A percentile compares a stretch with the other conserved stretches of the same genome.
These are phyloP conservation scores for Xylaria multiplex DNA, from an alignment of 2,329 filamentous ascomycete species.

Conservation along the genomic window DNA sequence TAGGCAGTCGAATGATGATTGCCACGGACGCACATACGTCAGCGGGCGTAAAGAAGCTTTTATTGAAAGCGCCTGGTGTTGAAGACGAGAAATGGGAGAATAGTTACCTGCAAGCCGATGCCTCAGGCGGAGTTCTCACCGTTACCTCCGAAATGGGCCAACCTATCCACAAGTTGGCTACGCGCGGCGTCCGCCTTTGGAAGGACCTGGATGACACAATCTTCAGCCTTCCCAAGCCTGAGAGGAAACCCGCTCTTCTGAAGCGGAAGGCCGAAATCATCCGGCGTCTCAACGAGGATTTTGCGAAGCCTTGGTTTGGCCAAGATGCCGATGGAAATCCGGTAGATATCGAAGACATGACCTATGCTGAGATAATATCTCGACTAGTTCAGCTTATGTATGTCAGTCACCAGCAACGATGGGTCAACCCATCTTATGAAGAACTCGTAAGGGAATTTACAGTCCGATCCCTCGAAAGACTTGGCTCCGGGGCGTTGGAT, in stretches of 20 bases:
- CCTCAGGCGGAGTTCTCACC: constrained; percentile 92
- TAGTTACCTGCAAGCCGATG: constrained; percentile 81
- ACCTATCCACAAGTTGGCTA: constrained; percentile 98
- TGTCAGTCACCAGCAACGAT: constrained; percentile 86
- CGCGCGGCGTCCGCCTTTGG: constrained; percentile 95
- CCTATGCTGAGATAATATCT: constrained; percentile 85
- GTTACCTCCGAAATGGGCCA: constrained; percentile 99
- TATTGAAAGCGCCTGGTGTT: constrained; percentile 84
- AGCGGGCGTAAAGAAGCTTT: constrained; percentile 86
- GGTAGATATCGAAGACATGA: constrained; percentile 94
- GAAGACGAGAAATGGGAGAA: constrained; percentile 88
- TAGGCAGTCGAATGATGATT: constrained; percentile 94
- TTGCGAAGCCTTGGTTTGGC: constrained; percentile 97
- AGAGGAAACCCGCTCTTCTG: constrained; percentile 85
- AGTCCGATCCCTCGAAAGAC: constrained; percentile 93
- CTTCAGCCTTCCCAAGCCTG: constrained; percentile 94
- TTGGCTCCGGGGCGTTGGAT: constrained; percentile 80
- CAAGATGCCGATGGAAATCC: constrained; percentile 81
- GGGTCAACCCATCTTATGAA: constrained; percentile 87
- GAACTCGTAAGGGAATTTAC: constrained; percentile 93
- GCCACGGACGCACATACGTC: constrained; percentile 92
- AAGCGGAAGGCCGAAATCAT: constrained; percentile 92
- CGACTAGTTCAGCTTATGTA: constrained; percentile 91
- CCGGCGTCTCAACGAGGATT: constrained; percentile 93
- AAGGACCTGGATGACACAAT: constrained; percentile 99